These are phyloP conservation scores for Verticillium klebahnii DNA, from an alignment of 2,329 filamentous ascomycete species.

Conservation along the genomic window DNA sequence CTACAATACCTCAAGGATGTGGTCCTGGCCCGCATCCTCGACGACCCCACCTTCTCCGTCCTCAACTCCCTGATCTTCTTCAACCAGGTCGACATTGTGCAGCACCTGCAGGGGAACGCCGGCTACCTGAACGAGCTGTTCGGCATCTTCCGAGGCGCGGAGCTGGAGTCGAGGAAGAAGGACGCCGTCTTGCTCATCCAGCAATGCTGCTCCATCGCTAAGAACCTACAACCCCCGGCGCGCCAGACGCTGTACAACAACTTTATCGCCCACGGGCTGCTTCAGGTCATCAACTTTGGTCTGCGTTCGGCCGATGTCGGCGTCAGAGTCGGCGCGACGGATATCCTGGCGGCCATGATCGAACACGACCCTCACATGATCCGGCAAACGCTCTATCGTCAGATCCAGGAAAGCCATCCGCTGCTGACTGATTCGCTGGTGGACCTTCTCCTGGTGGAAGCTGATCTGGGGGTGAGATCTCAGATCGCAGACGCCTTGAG, in stretches of 20 bases:
- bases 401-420: slow-evolving; percentile 79
- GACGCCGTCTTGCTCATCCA: slow-evolving; percentile 95
- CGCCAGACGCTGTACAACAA: slow-evolving; percentile 83
- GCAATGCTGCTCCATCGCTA: slow-evolving; percentile 90
- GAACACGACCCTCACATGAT: slow-evolving; percentile 96
- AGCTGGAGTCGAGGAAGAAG: slow-evolving; percentile 66
- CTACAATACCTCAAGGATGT: slow-evolving; percentile 97
- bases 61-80: slow-evolving; percentile 98
- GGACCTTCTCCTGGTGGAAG: slow-evolving; percentile 84
- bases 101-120: slow-evolving; percentile 81
- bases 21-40: slow-evolving; percentile 91
- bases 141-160: slow-evolving; percentile 68
- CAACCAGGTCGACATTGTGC: slow-evolving; percentile 96
- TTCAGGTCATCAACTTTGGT: slow-evolving; percentile 88
- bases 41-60: slow-evolving; percentile 96
- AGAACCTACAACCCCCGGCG: slow-evolving; percentile 82
- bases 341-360: slow-evolving; percentile 89
- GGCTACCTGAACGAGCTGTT: slow-evolving; percentile 82
- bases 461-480: slow-evolving; percentile 89
- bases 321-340: slow-evolving; percentile 86
- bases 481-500: slow-evolving; percentile 95
- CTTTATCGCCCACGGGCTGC: slow-evolving; percentile 81
- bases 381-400: slow-evolving; percentile 85
- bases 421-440: slow-evolving; percentile 90
- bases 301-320: slow-evolving; percentile 78